Conservation (phyloP, 257 asterid species). For the Nicotiana benthamiana region DNA sequence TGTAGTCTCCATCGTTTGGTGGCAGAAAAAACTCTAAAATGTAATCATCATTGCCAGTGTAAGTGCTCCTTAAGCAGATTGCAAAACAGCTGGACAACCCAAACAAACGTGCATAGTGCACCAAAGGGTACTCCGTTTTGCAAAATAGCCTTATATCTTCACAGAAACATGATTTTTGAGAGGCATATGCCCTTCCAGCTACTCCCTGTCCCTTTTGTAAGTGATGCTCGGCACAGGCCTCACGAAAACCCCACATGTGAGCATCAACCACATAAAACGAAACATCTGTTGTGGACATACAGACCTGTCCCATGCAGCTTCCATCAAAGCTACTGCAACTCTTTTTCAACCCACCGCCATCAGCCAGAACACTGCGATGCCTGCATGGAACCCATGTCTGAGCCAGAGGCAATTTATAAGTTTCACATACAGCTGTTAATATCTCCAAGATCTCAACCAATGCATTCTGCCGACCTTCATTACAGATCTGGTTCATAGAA, state of each 20-base stretch:
- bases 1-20: slow-evolving; percentile 26
- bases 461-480: slow-evolving; percentile 84
- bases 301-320: slow-evolving; percentile 85
- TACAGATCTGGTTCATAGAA: slow-evolving; percentile 59
- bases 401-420: slow-evolving; percentile 78
- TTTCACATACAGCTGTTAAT: slow-evolving; percentile 75
- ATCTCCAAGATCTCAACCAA: slow-evolving; percentile 75
- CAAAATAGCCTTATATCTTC: slow-evolving; percentile 57
- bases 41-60: slow-evolving; percentile 79
- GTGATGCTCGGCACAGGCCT: slow-evolving; percentile 91
- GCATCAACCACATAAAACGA: slow-evolving; percentile 82
- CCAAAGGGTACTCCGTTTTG: slow-evolving; percentile 88
- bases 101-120: slow-evolving; percentile 87
- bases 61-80: slow-evolving; percentile 63
- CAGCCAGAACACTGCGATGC: slow-evolving; percentile 70
- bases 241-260: slow-evolving; percentile 82
- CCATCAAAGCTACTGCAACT: slow-evolving; percentile 92
- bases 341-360: slow-evolving; percentile 82
- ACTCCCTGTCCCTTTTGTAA: slow-evolving; percentile 88
- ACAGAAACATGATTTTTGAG: slow-evolving; percentile 54
- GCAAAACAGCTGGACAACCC: slow-evolving; percentile 66
- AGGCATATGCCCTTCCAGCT: slow-evolving; percentile 75
- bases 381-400: slow-evolving; percentile 96
- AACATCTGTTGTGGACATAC: slow-evolving; percentile 84
- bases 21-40: slow-evolving; percentile 76